phyloP scores from a whole-genome alignment of 2,329 filamentous ascomycete genomes.

The Fonsecaea pugnacius region DNA sequence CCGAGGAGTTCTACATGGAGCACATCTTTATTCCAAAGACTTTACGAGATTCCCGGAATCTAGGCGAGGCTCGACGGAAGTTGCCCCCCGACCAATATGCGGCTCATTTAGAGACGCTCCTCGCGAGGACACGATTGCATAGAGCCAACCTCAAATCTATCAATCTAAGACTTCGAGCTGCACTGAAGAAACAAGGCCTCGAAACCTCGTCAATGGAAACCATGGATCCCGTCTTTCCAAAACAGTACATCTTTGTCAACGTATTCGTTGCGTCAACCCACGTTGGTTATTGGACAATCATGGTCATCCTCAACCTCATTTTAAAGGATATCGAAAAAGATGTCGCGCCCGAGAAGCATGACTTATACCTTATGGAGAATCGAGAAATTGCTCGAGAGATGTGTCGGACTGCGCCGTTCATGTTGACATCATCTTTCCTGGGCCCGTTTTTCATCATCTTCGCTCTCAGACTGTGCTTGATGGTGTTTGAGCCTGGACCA shows the following conservation, averaged over 20 bases:
- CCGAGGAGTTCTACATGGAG: constrained; percentile 35
- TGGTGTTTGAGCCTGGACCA: constrained; percentile 31
- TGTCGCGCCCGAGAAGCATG: constrained; percentile 28
- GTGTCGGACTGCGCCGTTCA: constrained; percentile 33
- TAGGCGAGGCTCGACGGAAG: constrained; percentile 5
- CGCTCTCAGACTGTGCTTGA: constrained; percentile 34
- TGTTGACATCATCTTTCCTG: constrained; percentile 38
- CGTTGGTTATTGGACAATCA: constrained; percentile 36
- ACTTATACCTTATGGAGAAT: constrained; percentile 34
- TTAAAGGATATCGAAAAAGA: constrained; percentile 30
- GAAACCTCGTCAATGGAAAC: constrained; percentile 19
- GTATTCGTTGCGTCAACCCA: constrained; percentile 34
- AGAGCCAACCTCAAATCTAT: constrained; percentile 32
- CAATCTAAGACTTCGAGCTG: constrained; percentile 29
- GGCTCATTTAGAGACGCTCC: constrained; percentile 11
- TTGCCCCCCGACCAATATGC: constrained; percentile 18
- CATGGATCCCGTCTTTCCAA: constrained; percentile 32
- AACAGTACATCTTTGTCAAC: constrained; percentile 35
- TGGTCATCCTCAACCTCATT: constrained; percentile 34
- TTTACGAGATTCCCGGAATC: constrained; percentile 16
- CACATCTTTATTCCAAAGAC: constrained; percentile 31
- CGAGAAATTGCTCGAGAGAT: constrained; percentile 33
- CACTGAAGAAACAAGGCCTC: constrained; percentile 28
- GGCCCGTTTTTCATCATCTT: constrained; percentile 38
- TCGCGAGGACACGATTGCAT: constrained; percentile 24